Conservation (phyloP, 768 basidiomycete species). For the Lactarius tabidus region DNA sequence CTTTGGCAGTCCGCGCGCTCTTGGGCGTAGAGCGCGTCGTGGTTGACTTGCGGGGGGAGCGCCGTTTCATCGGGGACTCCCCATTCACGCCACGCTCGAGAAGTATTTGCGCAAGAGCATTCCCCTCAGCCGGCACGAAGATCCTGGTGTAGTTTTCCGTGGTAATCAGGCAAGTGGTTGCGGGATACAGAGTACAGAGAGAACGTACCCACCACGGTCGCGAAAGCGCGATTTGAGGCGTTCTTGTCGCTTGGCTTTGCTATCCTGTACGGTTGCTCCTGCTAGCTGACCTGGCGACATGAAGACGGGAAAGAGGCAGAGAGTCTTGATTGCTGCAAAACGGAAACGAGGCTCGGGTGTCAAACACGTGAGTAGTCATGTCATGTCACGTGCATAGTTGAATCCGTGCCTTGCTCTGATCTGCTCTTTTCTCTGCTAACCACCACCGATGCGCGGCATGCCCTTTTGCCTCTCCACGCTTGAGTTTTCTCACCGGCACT, state of each 20-base stretch:
- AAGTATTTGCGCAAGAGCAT: constrained; percentile 49
- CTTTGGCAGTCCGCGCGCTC: not conserved
- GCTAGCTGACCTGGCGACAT: constrained; percentile 20
- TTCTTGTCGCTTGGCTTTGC: constrained; percentile 54
- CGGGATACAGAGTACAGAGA: not conserved
- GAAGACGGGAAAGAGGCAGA: no score
- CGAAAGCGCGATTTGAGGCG: constrained; percentile 64
- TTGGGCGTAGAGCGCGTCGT: not conserved
- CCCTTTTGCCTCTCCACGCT: no score
- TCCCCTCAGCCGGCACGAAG: constrained; percentile 50
- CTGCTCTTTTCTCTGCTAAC: no score
- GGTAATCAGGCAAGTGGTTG: not conserved
- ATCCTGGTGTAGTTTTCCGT: constrained; percentile 35
- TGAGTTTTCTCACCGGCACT: no score
- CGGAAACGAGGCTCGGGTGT: not conserved
- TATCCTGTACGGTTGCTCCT: constrained; percentile 51
- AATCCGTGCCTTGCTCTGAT: no score
- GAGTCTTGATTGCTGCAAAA: not conserved
- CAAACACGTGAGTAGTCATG: not conserved
- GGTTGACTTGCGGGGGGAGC: constrained; percentile 5
- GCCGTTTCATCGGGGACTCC: constrained; percentile 41
- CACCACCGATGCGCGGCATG: no score
- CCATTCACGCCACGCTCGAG: constrained; percentile 46
- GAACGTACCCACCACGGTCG: constrained; percentile 43
- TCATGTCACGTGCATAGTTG: not conserved